Base-by-base conservation (phyloP, 306 rosid species). In the Dalbergia cultrata region DNA sequence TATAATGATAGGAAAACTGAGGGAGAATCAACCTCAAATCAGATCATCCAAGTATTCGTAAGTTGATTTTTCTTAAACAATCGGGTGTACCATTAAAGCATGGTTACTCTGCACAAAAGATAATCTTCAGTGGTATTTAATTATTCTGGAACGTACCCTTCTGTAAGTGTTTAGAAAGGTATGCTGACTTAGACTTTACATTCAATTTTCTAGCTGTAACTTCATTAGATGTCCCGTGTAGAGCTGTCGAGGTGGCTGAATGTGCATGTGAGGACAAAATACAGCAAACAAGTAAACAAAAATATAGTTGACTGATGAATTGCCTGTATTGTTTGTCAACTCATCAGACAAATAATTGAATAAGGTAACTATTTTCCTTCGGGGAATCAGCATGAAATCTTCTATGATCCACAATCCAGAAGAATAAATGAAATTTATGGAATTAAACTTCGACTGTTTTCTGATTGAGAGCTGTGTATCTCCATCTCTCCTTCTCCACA, bases 401-500 rank as follows among this genome's bases (percentile, higher is more conserved):
- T 74, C 49, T 69, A n/a, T 74, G 74, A 68, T 74, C 71, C 39
- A 62, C 50, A 62, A 63, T 58, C 52, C 39, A 65, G 80, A 79
- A 71, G 76, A 86, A 79, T 58, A 74, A 63, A 64, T 82, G 68
- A 64, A 82, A 79, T 59, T 39, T 73, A 70, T 26, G 39, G 33
- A 49, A 52, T 86, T 67, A 94, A 17, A 95, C 93, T 86, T 93
- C 93, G 78, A 91, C 59, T 11, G 91, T 90, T 79, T 86, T 95
- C 90, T 89, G 97, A 87, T 95, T 93, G 75, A 95, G 96, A 83
- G 94, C 90, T 14, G 98, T 93, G 56, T 95, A 95, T 86, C 98
- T 95, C 99, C 99, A 95, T 59, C 99, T 80, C 78, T 93, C 99
- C 87, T 95, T 95, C 88, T 93, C 99, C 76, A 91, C 94, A 76